Conservation (phyloP, 2,329 filamentous ascomycete species). For the Ceratocystis ficicola region DNA sequence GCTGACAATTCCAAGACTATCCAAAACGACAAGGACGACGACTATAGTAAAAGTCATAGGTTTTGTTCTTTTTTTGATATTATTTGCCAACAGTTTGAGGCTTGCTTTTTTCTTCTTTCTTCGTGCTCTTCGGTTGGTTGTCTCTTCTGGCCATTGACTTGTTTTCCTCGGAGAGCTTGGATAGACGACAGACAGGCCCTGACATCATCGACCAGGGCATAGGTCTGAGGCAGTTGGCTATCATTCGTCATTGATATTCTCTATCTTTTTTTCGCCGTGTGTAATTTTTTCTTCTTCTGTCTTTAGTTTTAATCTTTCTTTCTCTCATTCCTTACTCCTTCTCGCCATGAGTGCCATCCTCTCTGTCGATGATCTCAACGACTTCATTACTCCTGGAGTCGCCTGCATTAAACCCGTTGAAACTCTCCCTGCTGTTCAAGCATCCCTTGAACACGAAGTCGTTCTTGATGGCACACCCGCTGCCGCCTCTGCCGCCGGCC, state of each 20-base stretch:
- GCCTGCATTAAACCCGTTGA: slow-evolving; percentile 98
- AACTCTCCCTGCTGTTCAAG: slow-evolving; percentile 64
- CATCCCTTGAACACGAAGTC: slow-evolving; percentile 56
- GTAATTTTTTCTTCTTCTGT: not conserved
- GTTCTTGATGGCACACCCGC: slow-evolving; percentile 75
- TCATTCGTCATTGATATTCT: not conserved
- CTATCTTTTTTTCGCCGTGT: not conserved
- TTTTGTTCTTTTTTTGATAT: not conserved
- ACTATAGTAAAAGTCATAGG: too few relatives aligned
- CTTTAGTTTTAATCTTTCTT: slow-evolving; percentile 2
- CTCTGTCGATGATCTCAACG: slow-evolving; percentile 91
- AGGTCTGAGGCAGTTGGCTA: not conserved
- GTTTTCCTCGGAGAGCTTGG: not conserved
- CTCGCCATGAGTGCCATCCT: slow-evolving; percentile 83
- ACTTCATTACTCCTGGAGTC: slow-evolving; percentile 95
- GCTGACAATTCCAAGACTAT: slow-evolving; percentile 1
- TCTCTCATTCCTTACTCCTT: not conserved
- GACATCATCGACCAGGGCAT: slow-evolving; percentile 1
- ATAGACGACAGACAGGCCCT: not conserved
- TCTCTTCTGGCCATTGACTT: too few relatives aligned
- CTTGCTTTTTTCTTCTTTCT: not conserved
- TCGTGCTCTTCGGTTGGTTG: not conserved
- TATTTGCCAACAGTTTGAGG: not conserved
- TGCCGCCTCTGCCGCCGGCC: slow-evolving; percentile 44
- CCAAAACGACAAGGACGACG: not conserved